Evolutionary conservation across 805 yeast species (phyloP).

Genomic region (Clavispora santaluciae): DNA sequence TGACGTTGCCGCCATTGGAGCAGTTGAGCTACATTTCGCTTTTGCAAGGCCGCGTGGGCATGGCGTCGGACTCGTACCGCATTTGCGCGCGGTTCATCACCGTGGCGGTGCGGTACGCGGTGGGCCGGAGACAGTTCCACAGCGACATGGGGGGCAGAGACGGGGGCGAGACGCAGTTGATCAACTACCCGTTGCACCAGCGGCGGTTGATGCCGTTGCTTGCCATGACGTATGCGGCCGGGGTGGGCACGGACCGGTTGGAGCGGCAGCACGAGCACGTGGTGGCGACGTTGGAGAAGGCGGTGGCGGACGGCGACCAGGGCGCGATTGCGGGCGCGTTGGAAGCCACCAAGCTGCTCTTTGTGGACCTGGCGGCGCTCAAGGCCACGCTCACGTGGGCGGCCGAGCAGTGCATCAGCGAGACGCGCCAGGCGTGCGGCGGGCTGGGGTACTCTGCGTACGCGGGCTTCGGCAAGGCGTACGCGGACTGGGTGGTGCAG

Average conservation of each 20-base stretch:
- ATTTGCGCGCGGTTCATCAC: constrained; percentile 39
- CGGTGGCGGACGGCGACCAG: constrained; percentile 31
- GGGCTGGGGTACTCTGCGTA: constrained; percentile 45
- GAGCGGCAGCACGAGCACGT: constrained; percentile 29
- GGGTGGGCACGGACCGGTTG: constrained; percentile 35
- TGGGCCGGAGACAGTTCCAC: constrained; percentile 43
- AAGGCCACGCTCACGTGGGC: constrained; percentile 43
- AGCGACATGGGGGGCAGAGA: constrained; percentile 13
- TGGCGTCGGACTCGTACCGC: constrained; percentile 42
- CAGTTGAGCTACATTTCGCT: constrained; percentile 41
- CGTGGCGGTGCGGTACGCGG: constrained; percentile 41
- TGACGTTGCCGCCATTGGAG: constrained; percentile 40
- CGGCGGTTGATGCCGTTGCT: constrained; percentile 41
- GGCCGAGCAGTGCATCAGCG: constrained; percentile 38
- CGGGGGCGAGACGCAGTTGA: constrained; percentile 34
- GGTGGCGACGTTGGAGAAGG: constrained; percentile 31
- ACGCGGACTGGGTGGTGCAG: constrained; percentile 44
- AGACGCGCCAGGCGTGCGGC: constrained; percentile 44
- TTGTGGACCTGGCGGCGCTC: constrained; percentile 41
- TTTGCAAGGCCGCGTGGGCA: constrained; percentile 41
- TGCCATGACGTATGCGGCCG: constrained; percentile 36
- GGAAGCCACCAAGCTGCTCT: constrained; percentile 37
- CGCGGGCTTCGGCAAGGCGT: constrained; percentile 42
- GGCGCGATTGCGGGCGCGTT: constrained; percentile 27
- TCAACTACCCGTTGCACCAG: constrained; percentile 44